These are phyloP conservation scores for bread wheat (Triticum aestivum) DNA, from an alignment of 176 grass and related monocot species.

Conservation along the genomic window IWGSC_CS_RefSeq_v2.1 NC_057796.1:80563753-80564252, in stretches of 20 bases:
- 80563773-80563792: slow-evolving; percentile 87
- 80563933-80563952: slow-evolving; percentile 73
- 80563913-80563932: slow-evolving; percentile 52
- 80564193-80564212: slow-evolving; percentile 53
- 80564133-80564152: slow-evolving; percentile 39
- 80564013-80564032: slow-evolving; percentile 39
- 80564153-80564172: slow-evolving; percentile 41
- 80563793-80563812: slow-evolving; percentile 47
- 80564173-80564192: slow-evolving; percentile 33
- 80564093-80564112: slow-evolving; percentile 37
- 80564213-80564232: slow-evolving; percentile 63
- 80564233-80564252: slow-evolving; percentile 48
- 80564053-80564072: slow-evolving; percentile 17
- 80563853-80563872: slow-evolving; percentile 44
- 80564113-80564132: slow-evolving; percentile 35
- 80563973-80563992: slow-evolving; percentile 32
- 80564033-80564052: slow-evolving; percentile 1
- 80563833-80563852: slow-evolving; percentile 22
- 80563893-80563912: slow-evolving; percentile 38
- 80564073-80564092: slow-evolving; percentile 39
- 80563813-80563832: slow-evolving; percentile 71
- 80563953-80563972: slow-evolving; percentile 45
- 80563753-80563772: slow-evolving; percentile 71
- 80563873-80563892: slow-evolving; percentile 59
- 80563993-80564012: slow-evolving; percentile 16